Evolutionary conservation across 495 filamentous ascomycete genomes (phyloP).

Genomic region (Penicillium canescens): DNA sequence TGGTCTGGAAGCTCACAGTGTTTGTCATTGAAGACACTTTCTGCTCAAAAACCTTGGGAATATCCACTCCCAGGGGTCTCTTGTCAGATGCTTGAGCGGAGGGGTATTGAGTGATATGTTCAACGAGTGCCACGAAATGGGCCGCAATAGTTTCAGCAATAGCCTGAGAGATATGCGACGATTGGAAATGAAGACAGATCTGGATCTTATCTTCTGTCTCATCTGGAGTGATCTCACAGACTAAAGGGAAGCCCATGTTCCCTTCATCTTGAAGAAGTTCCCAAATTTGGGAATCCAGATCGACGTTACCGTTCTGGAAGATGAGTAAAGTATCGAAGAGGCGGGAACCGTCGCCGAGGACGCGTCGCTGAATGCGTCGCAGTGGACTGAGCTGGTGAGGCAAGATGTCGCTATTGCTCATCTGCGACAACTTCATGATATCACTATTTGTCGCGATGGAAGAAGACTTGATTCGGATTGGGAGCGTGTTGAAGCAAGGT

Average conservation of each 20-base stretch:
- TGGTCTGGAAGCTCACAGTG: neutral
- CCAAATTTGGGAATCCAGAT: slow-evolving; percentile 64
- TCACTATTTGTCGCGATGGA: slow-evolving; percentile 45
- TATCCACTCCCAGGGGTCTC: neutral
- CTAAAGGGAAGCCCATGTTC: slow-evolving; percentile 74
- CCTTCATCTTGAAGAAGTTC: slow-evolving; percentile 64
- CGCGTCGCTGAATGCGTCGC: slow-evolving; percentile 44
- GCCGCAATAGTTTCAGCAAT: slow-evolving; percentile 42
- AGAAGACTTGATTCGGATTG: slow-evolving; percentile 59
- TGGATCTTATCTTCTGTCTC: slow-evolving; percentile 36
- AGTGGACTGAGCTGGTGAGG: slow-evolving; percentile 69
- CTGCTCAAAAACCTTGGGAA: slow-evolving; percentile 14
- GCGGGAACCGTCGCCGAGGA: slow-evolving; percentile 48
- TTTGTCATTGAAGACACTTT: neutral
- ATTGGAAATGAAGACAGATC: slow-evolving; percentile 26
- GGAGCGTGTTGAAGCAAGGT: slow-evolving; percentile 84
- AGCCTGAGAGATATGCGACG: slow-evolving; percentile 38
- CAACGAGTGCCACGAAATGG: slow-evolving; percentile 48
- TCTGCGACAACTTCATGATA: slow-evolving; percentile 53
- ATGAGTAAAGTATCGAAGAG: slow-evolving; percentile 80
- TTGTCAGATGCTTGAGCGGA: slow-evolving; percentile 32
- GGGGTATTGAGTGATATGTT: slow-evolving; percentile 39
- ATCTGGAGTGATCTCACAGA: slow-evolving; percentile 67
- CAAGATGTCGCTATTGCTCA: slow-evolving; percentile 55
- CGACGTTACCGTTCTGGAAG: slow-evolving; percentile 56